Conservation (phyloP, 352 stramenopile species). For the Globisporangium uncinulatum region DNA sequence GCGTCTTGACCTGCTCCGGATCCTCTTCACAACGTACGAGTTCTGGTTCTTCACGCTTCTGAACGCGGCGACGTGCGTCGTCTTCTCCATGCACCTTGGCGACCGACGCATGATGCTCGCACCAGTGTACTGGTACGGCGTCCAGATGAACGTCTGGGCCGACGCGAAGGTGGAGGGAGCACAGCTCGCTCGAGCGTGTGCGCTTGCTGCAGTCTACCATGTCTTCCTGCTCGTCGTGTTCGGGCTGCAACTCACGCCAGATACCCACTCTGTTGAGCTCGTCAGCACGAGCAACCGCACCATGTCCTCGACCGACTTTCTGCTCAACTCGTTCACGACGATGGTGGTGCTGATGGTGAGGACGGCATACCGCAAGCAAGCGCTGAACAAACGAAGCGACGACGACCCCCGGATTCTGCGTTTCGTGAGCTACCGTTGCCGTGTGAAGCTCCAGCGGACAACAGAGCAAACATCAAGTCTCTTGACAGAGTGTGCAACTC, state of each 20-base stretch:
- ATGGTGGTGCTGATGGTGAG: constrained; percentile 19
- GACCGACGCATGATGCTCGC: constrained; percentile 1
- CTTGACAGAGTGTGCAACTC: too few relatives aligned
- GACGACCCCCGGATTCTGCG: too few relatives aligned
- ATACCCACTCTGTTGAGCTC: neutral
- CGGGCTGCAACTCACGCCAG: constrained; percentile 1
- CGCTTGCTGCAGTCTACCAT: constrained; percentile 3
- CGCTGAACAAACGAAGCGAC: constrained; percentile 14
- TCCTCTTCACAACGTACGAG: constrained; percentile 25
- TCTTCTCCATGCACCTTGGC: constrained; percentile 2
- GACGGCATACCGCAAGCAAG: constrained; percentile 19
- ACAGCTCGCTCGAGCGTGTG: neutral
- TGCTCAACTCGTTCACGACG: constrained; percentile 23
- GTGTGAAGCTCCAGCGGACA: too few relatives aligned
- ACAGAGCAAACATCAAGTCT: too few relatives aligned
- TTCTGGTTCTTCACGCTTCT: constrained; percentile 29
- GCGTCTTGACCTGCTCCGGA: constrained; percentile 17
- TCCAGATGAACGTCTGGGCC: constrained; percentile 4
- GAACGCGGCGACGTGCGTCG: constrained; percentile 9
- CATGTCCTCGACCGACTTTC: constrained; percentile 11
- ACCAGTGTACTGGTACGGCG: constrained; percentile 8
- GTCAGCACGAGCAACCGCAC: neutral
- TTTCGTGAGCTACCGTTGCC: too few relatives aligned
- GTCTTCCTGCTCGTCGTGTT: constrained; percentile 7
- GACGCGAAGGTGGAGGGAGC: constrained; percentile 4